These are phyloP conservation scores for Lenwebbia sp. DNA, from an alignment of 345 rosid genomes.

Conservation along the genomic window DNA sequence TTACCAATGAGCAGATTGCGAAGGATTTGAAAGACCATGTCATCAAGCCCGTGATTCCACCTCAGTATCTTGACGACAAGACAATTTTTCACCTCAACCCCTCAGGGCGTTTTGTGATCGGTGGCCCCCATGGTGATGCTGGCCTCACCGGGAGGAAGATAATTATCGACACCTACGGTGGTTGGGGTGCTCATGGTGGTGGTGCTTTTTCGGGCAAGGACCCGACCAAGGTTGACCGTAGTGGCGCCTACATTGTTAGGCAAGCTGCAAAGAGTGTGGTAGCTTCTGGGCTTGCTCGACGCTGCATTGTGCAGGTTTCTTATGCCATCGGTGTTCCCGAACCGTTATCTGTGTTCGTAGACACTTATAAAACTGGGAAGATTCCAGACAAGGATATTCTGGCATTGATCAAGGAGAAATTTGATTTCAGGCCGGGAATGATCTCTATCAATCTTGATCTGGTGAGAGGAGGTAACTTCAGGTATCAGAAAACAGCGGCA, in stretches of 20 bases:
- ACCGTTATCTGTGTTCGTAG: constrained; percentile 11
- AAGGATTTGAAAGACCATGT: constrained; percentile 5
- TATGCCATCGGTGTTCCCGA: constrained; percentile 16
- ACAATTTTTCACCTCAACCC: constrained; percentile 18
- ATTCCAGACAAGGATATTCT: constrained; percentile 7
- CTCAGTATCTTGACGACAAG: constrained; percentile 9
- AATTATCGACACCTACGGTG: constrained; percentile 12
- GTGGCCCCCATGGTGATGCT: constrained; percentile 12
- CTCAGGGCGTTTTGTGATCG: constrained; percentile 17
- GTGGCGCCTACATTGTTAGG: constrained; percentile 13
- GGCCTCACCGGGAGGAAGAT: constrained; percentile 17
- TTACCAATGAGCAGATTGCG: constrained; percentile 6
- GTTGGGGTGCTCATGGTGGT: constrained; percentile 21
- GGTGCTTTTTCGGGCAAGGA: constrained; percentile 20
- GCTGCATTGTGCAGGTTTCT: constrained; percentile 18
- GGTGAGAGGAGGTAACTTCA: constrained; percentile 14
- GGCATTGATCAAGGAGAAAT: constrained; percentile 10
- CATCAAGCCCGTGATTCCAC: constrained; percentile 13
- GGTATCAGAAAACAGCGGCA: constrained; percentile 19
- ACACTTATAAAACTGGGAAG: constrained; percentile 11
- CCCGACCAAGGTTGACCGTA: constrained; percentile 14
- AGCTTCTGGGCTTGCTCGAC: constrained; percentile 17
- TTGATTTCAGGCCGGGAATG: constrained; percentile 25
- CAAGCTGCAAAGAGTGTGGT: constrained; percentile 19
- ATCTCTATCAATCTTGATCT: constrained; percentile 11